Base-by-base conservation (phyloP, 352 stramenopile species). In the Pythium biforme region DNA sequence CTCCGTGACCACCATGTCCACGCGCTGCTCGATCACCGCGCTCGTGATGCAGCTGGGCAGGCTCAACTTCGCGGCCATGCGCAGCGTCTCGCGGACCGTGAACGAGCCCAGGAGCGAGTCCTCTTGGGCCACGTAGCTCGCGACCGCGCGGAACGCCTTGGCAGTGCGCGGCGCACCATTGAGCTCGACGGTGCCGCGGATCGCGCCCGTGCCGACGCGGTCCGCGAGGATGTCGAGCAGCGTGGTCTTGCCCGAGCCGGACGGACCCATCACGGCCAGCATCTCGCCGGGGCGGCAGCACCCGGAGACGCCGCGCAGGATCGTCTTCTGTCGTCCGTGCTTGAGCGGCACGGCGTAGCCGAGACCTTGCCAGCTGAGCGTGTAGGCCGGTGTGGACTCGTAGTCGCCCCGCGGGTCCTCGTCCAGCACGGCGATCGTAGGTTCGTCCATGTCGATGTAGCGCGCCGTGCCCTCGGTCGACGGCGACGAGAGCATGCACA, bases 221-320 rank as follows among this genome's bases (percentile, higher is more conserved):
- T 83, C 75, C 0, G 82, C 77, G n/a, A 91, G 57, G n/a, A 89
- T 77, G 47, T 90, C 81, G 10, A 90, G 66, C 41, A 90, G 49
- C 17, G 81, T 88, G 0, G 77, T 86, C 68, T 89, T 89, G 20
- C 79, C 79, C 6, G 74, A 68, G 26, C 79, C 81, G 0, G 81
- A 90, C 0, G 81, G 79, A 0, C 81, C 81, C 34, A 92, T 85
- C 55, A 90, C 80, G 25, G 77, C 81, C 2, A 77, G 89, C 43
- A 92, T 72, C 19, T 89, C 81, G 25, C 79, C 79, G 0, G 83
- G 82, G 0, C 56, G 65, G 0, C 75, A 88, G 59, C 78, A 69
- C 0, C 83, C 83, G 49, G 77, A 79, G 5, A 90, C 72, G 41
- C 86, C 80, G 22, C 71, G 72, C 6, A 92, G 64, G 33, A 92